These are phyloP conservation scores for Zarea fungicola DNA, from an alignment of 2,329 filamentous ascomycete species.

Conservation along the genomic window DNA sequence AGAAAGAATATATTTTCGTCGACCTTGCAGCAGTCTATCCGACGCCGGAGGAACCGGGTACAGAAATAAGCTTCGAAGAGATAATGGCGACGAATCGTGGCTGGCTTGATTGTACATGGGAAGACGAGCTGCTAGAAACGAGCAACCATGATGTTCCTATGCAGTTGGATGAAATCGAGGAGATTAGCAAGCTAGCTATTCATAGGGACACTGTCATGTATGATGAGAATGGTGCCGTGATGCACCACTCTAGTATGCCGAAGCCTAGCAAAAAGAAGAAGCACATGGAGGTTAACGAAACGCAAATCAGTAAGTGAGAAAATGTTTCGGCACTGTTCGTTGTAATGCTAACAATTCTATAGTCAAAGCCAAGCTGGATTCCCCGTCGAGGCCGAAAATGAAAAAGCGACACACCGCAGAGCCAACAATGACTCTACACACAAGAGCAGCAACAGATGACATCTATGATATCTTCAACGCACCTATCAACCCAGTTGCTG, in stretches of 20 bases:
- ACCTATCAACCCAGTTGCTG: constrained; percentile 39
- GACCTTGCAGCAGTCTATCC: constrained; percentile 83
- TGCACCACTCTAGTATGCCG: constrained; percentile 40
- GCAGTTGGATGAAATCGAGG: constrained; percentile 26
- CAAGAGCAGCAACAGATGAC: constrained; percentile 89
- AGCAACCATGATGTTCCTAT: constrained; percentile 21
- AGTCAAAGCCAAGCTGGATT: constrained; percentile 93
- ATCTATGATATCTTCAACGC: constrained; percentile 98
- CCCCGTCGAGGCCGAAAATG: constrained; percentile 78
- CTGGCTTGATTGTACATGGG: constrained; percentile 56
- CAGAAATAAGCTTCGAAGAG: constrained; percentile 88
- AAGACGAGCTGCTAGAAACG: constrained; percentile 35
- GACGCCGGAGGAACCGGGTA: constrained; percentile 61
- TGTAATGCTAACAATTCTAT: constrained; percentile 24
- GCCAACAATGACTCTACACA: constrained; percentile 98
- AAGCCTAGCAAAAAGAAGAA: constrained; percentile 64
- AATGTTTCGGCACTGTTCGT: not conserved
- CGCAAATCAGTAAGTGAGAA: constrained; percentile 72
- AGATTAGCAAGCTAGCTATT: constrained; percentile 25
- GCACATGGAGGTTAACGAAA: constrained; percentile 80
- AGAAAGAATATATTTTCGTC: constrained; percentile 81
- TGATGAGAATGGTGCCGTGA: constrained; percentile 55
- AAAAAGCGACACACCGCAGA: constrained; percentile 70
- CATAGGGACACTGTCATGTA: constrained; percentile 32
- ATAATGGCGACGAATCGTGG: constrained; percentile 74